phyloP scores from a whole-genome alignment of 768 basidiomycete species.

The Galerina sulciceps region DNA sequence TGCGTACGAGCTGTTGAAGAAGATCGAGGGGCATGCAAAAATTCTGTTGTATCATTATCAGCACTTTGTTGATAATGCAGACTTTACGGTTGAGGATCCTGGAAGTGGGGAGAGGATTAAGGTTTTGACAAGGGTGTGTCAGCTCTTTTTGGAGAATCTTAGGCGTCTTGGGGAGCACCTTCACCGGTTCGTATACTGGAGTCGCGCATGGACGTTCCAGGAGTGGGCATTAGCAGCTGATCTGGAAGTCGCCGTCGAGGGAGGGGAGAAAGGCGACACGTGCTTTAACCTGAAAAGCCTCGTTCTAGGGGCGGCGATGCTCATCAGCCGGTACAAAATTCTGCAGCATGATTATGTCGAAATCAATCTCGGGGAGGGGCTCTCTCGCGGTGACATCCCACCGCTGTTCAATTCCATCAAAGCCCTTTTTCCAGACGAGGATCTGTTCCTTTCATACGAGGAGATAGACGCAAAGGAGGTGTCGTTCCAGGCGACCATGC shows the following conservation, averaged over 20 bases:
- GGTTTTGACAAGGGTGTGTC: neutral
- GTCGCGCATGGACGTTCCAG: constrained; percentile 12
- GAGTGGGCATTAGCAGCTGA: constrained; percentile 8
- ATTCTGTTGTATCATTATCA: neutral
- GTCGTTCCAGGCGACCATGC: constrained; percentile 7
- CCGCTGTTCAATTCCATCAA: constrained; percentile 5
- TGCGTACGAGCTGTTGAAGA: constrained; percentile 3
- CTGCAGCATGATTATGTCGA: constrained; percentile 8
- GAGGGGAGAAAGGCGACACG: neutral
- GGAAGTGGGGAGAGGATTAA: neutral
- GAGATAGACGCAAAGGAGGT: constrained; percentile 7
- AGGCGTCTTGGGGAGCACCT: neutral
- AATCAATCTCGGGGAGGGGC: constrained; percentile 1
- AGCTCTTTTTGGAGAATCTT: constrained; percentile 2
- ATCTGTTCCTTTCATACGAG: constrained; percentile 8
- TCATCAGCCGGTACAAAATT: constrained; percentile 10
- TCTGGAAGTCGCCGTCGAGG: constrained; percentile 7
- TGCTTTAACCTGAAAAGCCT: constrained; percentile 10
- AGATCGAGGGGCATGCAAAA: neutral
- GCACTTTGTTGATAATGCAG: constrained; percentile 1
- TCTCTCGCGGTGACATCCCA: neutral
- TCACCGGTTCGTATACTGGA: neutral
- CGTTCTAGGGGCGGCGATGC: constrained; percentile 9
- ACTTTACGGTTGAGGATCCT: neutral
- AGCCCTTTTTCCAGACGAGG: constrained; percentile 8